Base-by-base conservation (phyloP, 805 yeast genomes). In the Wickerhamomyces bisporus region DNA sequence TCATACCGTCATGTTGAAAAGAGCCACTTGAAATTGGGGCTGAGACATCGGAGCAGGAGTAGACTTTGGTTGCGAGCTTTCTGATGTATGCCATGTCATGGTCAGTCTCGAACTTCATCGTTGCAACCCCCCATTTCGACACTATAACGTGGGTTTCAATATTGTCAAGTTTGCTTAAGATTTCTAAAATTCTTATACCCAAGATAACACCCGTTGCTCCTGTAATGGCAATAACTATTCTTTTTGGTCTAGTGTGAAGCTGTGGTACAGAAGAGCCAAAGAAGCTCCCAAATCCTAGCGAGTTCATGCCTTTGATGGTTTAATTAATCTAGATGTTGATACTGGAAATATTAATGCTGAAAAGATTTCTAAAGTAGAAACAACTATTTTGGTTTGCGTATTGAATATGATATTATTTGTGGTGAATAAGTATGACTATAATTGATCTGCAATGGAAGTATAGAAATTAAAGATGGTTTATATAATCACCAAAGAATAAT, bases 1-100 rank as follows among this genome's bases (percentile, higher is more conserved):
- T 55, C 60, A 56, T 56, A 6, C 61, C 61, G 32, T 56, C 61
- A 30, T 52, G 57, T 20, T 48, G 55, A 26, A 55, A 55, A 5
- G 58, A 53, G 4, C 60, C 60, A 14, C 53, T 46, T 3, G 60
- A 53, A 9, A 56, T 52, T 10, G 58, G 50, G 3, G 60, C 58
- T 12, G 50, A 41, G n/a, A 53, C 58, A 35, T 56, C 60, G 26
- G 42, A 48, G n/a, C 42, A 27, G 0, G 55, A 38, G 34, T 56
- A 55, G 4, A 39, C 31, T 3, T 40, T 32, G 1, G 52, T 39
- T 4, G 61, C 52, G 21, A 49, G 39, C 8, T 34, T 34, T 7
- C 34, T 40, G 9, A 55, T 35, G 19, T 54, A 47, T 20, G 52
- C 36, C 20, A 43, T 34, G 16, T 39, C 40, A 35, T 46, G 49